Percentiles rank a stretch among this genome's conserved stretches.
These are phyloP conservation scores for Aspergillus vadensis DNA, from an alignment of 2,329 filamentous ascomycete genomes.

Conservation along the genomic window DNA sequence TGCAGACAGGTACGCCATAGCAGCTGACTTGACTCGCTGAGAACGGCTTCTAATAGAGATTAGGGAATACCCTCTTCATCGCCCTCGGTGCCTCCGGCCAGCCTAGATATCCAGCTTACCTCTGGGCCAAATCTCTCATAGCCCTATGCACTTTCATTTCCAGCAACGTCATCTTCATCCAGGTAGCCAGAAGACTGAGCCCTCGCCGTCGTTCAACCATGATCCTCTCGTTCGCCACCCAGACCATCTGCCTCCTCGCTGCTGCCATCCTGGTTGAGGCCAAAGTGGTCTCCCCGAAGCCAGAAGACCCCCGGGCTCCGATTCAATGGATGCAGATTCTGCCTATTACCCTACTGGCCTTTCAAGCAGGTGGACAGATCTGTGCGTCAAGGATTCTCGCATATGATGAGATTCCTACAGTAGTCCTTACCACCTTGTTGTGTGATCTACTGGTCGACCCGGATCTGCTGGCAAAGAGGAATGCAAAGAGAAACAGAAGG, in stretches of 20 bases:
- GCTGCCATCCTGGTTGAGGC: constrained; percentile 40
- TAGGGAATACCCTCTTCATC: constrained; percentile 49
- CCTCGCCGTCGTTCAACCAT: constrained; percentile 42
- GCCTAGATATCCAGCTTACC: constrained; percentile 41
- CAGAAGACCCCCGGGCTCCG: constrained; percentile 32
- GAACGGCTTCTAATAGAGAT: background rate
- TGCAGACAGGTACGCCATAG: constrained; percentile 42
- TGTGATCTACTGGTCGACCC: constrained; percentile 44
- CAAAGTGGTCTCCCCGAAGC: constrained; percentile 33
- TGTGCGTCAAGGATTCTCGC: constrained; percentile 39
- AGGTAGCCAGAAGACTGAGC: constrained; percentile 33
- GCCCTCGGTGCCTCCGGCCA: constrained; percentile 46
- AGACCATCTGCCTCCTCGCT: constrained; percentile 37
- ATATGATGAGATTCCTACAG: constrained; percentile 45
- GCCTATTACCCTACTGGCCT: constrained; percentile 43
- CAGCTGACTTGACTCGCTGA: background rate
- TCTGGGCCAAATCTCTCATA: constrained; percentile 48
- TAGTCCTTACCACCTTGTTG: constrained; percentile 45
- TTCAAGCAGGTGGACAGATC: constrained; percentile 47
- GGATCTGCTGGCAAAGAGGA: constrained; percentile 29
- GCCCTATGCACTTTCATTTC: constrained; percentile 42
- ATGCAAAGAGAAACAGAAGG: constrained; percentile 39
- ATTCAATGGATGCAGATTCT: constrained; percentile 42
- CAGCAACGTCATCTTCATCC: constrained; percentile 44
- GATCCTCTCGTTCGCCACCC: constrained; percentile 42